phyloP scores from a whole-genome alignment of 495 filamentous ascomycete species.

The Penicillium soppii region DNA sequence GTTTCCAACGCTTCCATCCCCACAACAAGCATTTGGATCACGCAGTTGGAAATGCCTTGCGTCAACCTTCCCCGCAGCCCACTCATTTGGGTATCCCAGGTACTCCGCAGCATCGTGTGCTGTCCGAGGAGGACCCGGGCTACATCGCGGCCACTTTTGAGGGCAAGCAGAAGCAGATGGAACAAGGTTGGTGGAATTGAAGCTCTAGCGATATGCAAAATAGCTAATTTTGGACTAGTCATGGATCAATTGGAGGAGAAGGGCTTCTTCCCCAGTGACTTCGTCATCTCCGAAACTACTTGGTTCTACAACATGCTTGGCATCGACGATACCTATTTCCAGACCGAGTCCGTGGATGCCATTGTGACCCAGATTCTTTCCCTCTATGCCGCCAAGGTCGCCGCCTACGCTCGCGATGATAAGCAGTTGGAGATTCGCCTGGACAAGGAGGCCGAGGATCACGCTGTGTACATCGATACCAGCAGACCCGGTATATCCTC shows the following conservation, averaged over 20 bases:
- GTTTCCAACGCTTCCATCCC: conserved; percentile 44
- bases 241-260: conserved; percentile 74
- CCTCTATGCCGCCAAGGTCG: conserved; percentile 95
- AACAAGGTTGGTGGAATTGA: conserved; percentile 59
- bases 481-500: conserved; percentile 80
- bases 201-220: neutral
- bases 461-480: conserved; percentile 98
- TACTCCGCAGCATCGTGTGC: conserved; percentile 57
- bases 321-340: conserved; percentile 99
- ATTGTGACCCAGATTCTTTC: conserved; percentile 94
- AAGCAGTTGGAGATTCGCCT: conserved; percentile 90
- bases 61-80: conserved; percentile 84
- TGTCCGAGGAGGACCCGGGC: conserved; percentile 88
- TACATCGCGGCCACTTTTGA: conserved; percentile 95
- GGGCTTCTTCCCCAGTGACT: conserved; percentile 81
- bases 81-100: conserved; percentile 81
- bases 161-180: conserved; percentile 93
- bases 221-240: conserved; percentile 40
- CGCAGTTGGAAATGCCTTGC: conserved; percentile 55
- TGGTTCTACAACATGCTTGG: conserved; percentile 99
- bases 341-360: conserved; percentile 81
- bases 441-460: conserved; percentile 92
- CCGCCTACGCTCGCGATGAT: conserved; percentile 90
- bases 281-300: conserved; percentile 78
- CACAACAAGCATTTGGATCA: conserved; percentile 66